Conservation (phyloP, 345 rosid genomes). For the Garcia nutans region DNA sequence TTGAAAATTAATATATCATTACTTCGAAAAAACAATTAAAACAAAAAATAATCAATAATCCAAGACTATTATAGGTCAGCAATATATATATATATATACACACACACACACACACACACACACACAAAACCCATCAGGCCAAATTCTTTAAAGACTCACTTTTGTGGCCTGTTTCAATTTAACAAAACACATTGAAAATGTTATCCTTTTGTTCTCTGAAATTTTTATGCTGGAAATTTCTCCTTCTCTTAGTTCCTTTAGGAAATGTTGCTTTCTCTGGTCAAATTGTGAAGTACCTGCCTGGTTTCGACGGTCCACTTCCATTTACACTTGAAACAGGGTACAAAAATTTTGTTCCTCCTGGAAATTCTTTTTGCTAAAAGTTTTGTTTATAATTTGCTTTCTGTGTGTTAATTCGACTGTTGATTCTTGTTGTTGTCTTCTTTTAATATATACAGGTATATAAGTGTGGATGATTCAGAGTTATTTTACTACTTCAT, state of each 20-base stretch:
- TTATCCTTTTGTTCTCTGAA: not conserved
- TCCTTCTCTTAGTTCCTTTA: not conserved
- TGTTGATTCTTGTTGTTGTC: not conserved
- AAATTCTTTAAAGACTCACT: not conserved
- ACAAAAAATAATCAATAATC: too few species aligned
- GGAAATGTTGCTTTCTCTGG: conserved; percentile 8
- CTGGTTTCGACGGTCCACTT: conserved; percentile 64
- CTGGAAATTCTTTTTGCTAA: not conserved
- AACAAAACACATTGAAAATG: not conserved
- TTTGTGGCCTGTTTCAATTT: too few species aligned
- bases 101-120: too few species aligned
- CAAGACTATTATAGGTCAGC: too few species aligned
- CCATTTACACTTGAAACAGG: conserved; percentile 75
- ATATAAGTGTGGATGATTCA: conserved; percentile 54
- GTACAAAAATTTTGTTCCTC: conserved; percentile 20
- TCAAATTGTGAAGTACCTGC: conserved; percentile 44
- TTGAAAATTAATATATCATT: too few species aligned
- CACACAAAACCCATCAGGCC: not conserved
- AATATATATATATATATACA: too few species aligned
- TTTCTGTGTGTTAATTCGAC: too few species aligned
- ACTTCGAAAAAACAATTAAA: too few species aligned
- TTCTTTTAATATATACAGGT: conserved; percentile 28
- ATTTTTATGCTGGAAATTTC: not conserved
- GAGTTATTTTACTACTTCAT: conserved; percentile 63
- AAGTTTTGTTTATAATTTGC: too few species aligned